Base-by-base conservation (phyloP, 148 eudicot species). In the Diospyros lotus region DNA sequence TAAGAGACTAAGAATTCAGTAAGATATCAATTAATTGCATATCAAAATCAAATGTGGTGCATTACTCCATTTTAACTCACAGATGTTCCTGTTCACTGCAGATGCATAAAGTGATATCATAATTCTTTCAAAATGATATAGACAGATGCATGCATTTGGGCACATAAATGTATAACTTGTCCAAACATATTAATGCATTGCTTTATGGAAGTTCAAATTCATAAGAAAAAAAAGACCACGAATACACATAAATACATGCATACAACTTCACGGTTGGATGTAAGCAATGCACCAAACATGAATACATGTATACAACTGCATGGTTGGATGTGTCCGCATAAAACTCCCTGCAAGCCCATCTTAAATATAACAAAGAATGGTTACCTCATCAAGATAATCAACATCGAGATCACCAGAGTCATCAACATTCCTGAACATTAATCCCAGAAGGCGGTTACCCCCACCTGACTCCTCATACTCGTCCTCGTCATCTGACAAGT, bases 401-500 rank as follows among this genome's bases (percentile, higher is more conserved):
- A 87, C 92, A 83, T 95, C 99, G 70, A 95, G 94, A 84, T 92
- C 96, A 48, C 99, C 99, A 4, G 97, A 80, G 76, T 82, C 77
- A 65, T 92, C 99, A 58, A 95, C 94, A 84, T 95, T 95, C 60
- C 99, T 97, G 69, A 95, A 95, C 97, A 95, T 90, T 79, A 95
- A 95, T 50, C 96, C 97, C 73, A 92, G 75, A 40, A 92, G 87
- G 58, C 91, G 91, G 75, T 85, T 92, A 48, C 93, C 94, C 63
- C 92, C 92, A 54, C 82, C 87, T 54, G 65, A 88, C 80, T 91
- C 98, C 77, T 93, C 98, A 46, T 85, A 87, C 72, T 91, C 97
- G n/a, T 94, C 98, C 60, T 91, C 98, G 53, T 91, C 97, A 82
- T 92, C 98, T 95, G 82, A 8, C 58, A 70, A 14, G 40, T 70